Percentiles rank a stretch among this genome's conserved stretches.
These are phyloP conservation scores for Saccharomyces uvarum DNA, from an alignment of 1,139 yeast species.

Conservation along the genomic window DNA sequence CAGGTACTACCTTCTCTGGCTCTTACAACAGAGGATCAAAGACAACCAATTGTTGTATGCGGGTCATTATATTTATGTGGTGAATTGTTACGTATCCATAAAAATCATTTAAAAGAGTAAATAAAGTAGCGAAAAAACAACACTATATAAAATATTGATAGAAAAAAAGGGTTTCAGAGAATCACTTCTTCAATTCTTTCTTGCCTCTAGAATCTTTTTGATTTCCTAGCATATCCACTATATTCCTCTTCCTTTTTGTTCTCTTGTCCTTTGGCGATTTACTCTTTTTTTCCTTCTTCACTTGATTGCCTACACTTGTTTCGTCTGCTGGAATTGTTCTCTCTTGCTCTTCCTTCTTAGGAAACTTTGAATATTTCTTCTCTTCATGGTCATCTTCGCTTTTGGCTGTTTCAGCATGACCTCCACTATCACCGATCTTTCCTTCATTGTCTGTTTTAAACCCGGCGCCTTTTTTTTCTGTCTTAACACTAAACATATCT, in stretches of 20 bases:
- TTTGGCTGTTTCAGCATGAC: conserved; percentile 2
- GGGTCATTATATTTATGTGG: conserved; percentile 76
- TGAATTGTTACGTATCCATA: conserved; percentile 46
- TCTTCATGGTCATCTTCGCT: conserved; percentile 3
- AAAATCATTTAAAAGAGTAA: not conserved
- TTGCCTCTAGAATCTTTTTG: not conserved
- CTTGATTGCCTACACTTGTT: not conserved
- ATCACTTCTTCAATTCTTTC: conserved; percentile 3
- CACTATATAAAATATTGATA: not conserved
- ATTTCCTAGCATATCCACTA: conserved; percentile 8
- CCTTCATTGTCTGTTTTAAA: conserved; percentile 4
- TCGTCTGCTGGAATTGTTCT: not conserved
- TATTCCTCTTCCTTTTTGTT: conserved; percentile 5
- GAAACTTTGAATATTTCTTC: not conserved
- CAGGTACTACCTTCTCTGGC: conserved; percentile 1
- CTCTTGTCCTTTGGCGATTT: not conserved
- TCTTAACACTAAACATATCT: conserved; percentile 11
- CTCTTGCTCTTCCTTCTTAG: not conserved
- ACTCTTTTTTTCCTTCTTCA: conserved; percentile 4
- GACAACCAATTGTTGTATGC: conserved; percentile 50
- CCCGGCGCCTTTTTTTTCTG: conserved; percentile 8
- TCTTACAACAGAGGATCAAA: not conserved
- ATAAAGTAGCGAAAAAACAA: not conserved
- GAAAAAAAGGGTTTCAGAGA: not conserved
- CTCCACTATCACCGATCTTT: conserved; percentile 2